These are phyloP conservation scores for Cutaneotrichosporon cavernicola DNA, from an alignment of 1,284 basidiomycete species.

Conservation along the genomic window DNA sequence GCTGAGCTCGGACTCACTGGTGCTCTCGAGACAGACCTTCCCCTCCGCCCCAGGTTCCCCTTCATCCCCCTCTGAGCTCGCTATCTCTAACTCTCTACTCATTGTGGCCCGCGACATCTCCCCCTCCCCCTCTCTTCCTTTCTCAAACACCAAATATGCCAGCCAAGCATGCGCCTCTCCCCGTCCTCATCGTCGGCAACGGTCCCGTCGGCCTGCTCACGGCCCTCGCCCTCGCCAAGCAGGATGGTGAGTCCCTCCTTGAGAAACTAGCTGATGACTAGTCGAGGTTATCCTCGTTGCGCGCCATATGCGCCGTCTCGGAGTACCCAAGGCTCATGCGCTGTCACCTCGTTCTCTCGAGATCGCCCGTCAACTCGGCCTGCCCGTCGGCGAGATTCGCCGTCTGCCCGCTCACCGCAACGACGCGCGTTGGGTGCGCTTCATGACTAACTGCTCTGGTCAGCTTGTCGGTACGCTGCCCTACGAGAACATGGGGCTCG, in stretches of 20 bases:
- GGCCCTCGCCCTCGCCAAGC: slow-evolving; percentile 25
- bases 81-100: neutral
- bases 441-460: slow-evolving; percentile 29
- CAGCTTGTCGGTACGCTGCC: slow-evolving; percentile 29
- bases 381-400: slow-evolving; percentile 24
- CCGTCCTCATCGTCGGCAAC: slow-evolving; percentile 30
- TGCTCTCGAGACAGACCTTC: neutral
- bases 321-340: slow-evolving; percentile 33
- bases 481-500: slow-evolving; percentile 29
- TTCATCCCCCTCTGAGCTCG: neutral
- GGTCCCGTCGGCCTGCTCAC: slow-evolving; percentile 31
- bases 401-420: slow-evolving; percentile 25
- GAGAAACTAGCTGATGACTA: slow-evolving; percentile 9
- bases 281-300: slow-evolving; percentile 32
- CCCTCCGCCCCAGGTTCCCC: neutral
- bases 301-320: slow-evolving; percentile 29
- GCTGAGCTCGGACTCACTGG: neutral
- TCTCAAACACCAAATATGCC: neutral
- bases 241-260: slow-evolving; percentile 23
- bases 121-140: neutral
- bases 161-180: slow-evolving; percentile 11
- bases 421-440: slow-evolving; percentile 30
- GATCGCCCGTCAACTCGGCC: slow-evolving; percentile 30
- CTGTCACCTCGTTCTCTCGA: slow-evolving; percentile 31
- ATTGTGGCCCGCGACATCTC: slow-evolving; percentile 1